phyloP scores from a whole-genome alignment of 441 rosid genomes.

The Melastoma candidum region DNA sequence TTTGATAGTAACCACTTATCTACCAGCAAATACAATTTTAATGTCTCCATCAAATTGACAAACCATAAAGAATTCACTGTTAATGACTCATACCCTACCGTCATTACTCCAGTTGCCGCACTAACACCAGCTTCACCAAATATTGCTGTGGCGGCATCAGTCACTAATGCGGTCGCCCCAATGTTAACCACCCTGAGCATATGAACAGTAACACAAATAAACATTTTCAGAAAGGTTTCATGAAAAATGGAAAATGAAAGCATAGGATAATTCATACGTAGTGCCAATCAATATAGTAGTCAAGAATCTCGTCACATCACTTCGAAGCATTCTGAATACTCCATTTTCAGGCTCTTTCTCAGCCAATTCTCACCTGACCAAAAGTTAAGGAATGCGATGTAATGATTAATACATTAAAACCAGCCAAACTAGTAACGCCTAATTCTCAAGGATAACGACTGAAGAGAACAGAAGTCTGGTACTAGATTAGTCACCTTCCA shows the following conservation, averaged over 20 bases:
- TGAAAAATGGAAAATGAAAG: slow-evolving; percentile 17
- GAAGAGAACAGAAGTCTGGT: slow-evolving; percentile 5
- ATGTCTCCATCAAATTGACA: background rate
- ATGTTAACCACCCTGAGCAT: slow-evolving; percentile 80
- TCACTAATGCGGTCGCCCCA: slow-evolving; percentile 98
- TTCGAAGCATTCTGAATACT: slow-evolving; percentile 90
- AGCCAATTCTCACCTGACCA: slow-evolving; percentile 83
- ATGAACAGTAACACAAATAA: slow-evolving; percentile 24
- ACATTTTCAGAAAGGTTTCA: slow-evolving; percentile 13
- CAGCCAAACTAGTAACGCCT: background rate
- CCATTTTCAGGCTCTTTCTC: slow-evolving; percentile 96
- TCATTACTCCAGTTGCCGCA: slow-evolving; percentile 99
- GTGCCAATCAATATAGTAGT: slow-evolving; percentile 99
- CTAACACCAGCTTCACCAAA: slow-evolving; percentile 99
- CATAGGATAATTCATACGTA: slow-evolving; percentile 90
- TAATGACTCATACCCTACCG: slow-evolving; percentile 40
- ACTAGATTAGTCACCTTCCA: slow-evolving; percentile 71
- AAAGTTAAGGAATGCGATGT: background rate
- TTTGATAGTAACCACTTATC: too few relatives aligned
- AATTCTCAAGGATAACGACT: background rate
- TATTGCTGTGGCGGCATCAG: slow-evolving; percentile 95
- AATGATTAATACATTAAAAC: background rate
- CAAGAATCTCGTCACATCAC: slow-evolving; percentile 95
- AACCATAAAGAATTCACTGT: background rate
- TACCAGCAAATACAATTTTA: too few relatives aligned